Percentiles rank a stretch among this genome's conserved stretches.
phyloP scores from a whole-genome alignment of 768 basidiomycete genomes.

The Porphyrellus cyaneotinctus region DNA sequence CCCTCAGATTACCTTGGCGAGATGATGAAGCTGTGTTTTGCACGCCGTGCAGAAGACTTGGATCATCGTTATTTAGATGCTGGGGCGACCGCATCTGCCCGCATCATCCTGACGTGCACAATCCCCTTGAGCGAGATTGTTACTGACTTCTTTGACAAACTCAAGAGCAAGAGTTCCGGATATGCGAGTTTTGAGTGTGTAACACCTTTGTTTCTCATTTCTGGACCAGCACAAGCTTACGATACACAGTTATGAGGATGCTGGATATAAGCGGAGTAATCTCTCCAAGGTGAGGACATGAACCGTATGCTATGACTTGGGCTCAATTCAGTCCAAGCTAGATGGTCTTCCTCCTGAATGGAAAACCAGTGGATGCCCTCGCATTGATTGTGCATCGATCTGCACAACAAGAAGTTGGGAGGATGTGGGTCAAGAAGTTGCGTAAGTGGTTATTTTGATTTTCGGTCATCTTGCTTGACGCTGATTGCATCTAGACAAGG shows the following conservation, averaged over 20 bases:
- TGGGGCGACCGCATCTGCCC: slow-evolving; percentile 37
- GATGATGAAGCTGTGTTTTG: slow-evolving; percentile 93
- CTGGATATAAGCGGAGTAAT: slow-evolving; percentile 78
- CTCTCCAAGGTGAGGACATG: slow-evolving; percentile 64
- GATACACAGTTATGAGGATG: slow-evolving; percentile 81
- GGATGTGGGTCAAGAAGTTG: slow-evolving; percentile 88
- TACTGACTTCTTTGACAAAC: slow-evolving; percentile 89
- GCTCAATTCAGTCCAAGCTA: slow-evolving; percentile 28
- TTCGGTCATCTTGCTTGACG: neutral
- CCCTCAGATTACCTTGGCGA: slow-evolving; percentile 81
- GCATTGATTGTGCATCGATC: slow-evolving; percentile 88
- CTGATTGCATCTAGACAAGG: slow-evolving; percentile 55
- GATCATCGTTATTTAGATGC: slow-evolving; percentile 81
- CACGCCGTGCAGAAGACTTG: slow-evolving; percentile 77
- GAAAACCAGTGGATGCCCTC: slow-evolving; percentile 87
- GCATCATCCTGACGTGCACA: slow-evolving; percentile 76
- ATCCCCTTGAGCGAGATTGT: slow-evolving; percentile 93
- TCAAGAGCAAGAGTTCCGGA: slow-evolving; percentile 90
- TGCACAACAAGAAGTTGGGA: slow-evolving; percentile 67
- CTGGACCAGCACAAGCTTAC: neutral
- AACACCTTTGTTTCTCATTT: neutral
- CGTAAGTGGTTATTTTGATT: slow-evolving; percentile 47
- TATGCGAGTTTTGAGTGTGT: slow-evolving; percentile 90
- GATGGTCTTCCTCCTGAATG: slow-evolving; percentile 91
- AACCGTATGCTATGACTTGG: neutral